phyloP scores from a whole-genome alignment of 1,284 basidiomycete genomes.

The Ustilago esculenta region DNA sequence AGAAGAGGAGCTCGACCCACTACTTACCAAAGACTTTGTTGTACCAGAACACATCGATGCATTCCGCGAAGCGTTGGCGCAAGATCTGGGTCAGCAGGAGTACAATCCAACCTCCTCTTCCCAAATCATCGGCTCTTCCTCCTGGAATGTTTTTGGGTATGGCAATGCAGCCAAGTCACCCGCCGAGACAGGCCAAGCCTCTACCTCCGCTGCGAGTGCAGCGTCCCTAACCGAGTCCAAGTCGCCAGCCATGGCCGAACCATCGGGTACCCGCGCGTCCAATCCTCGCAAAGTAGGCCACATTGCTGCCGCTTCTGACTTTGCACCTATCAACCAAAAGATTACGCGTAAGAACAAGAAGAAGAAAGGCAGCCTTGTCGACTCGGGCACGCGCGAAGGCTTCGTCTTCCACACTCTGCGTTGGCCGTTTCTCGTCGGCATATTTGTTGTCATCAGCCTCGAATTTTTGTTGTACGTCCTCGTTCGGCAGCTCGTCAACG shows the following conservation, averaged over 20 bases:
- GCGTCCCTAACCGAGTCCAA: slow-evolving; percentile 14
- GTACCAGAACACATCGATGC: slow-evolving; percentile 52
- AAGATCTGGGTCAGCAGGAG: slow-evolving; percentile 59
- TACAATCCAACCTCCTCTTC: slow-evolving; percentile 30
- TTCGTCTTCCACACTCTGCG: slow-evolving; percentile 57
- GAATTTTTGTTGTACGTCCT: slow-evolving; percentile 86
- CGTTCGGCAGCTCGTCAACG: slow-evolving; percentile 82
- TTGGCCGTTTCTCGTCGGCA: slow-evolving; percentile 72
- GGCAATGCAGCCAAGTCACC: slow-evolving; percentile 25
- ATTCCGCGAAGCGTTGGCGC: slow-evolving; percentile 53
- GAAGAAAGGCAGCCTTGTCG: slow-evolving; percentile 30
- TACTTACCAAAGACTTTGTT: slow-evolving; percentile 51
- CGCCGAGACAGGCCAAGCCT: slow-evolving; percentile 10
- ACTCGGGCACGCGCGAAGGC: slow-evolving; percentile 58
- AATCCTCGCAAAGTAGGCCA: slow-evolving; percentile 53
- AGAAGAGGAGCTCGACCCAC: slow-evolving; percentile 44
- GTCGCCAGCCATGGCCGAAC: slow-evolving; percentile 24
- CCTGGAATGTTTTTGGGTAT: slow-evolving; percentile 44
- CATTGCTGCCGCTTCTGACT: slow-evolving; percentile 62
- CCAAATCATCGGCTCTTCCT: slow-evolving; percentile 37
- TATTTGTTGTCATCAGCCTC: slow-evolving; percentile 83
- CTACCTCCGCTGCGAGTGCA: slow-evolving; percentile 12
- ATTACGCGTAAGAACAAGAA: slow-evolving; percentile 26
- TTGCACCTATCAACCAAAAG: slow-evolving; percentile 64
- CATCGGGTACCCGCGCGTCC: slow-evolving; percentile 32